phyloP scores from a whole-genome alignment of 192 early-diverging fungal genomes.

The Rhizophagus sp. region DNA sequence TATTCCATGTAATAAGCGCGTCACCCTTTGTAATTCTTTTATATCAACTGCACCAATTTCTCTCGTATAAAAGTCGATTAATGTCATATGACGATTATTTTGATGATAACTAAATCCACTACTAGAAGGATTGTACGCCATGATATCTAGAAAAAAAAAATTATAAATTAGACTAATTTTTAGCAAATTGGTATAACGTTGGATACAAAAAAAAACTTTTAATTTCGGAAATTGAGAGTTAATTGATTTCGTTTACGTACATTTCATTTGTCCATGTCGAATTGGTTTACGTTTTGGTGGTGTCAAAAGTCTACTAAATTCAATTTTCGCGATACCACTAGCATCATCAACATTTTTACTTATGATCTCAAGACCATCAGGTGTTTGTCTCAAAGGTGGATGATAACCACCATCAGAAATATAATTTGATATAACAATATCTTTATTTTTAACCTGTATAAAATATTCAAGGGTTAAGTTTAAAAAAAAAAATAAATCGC shows the following conservation, averaged over 20 bases:
- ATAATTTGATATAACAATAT: conserved; percentile 10
- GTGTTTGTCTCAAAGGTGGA: neutral
- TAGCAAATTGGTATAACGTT: too few relatives aligned
- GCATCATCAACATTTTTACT: too few relatives aligned
- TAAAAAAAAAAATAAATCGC: neutral
- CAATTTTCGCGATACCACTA: neutral
- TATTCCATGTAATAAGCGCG: conserved; percentile 15
- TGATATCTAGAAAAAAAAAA: conserved; percentile 1
- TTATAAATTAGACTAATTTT: too few relatives aligned
- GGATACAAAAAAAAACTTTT: too few relatives aligned
- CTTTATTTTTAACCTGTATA: conserved; percentile 7
- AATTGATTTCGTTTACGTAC: neutral
- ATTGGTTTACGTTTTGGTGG: conserved; percentile 3
- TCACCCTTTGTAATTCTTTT: neutral
- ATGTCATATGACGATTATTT: neutral
- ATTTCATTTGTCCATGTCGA: neutral
- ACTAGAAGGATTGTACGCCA: neutral
- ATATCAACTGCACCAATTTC: neutral
- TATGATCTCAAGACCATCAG: too few relatives aligned
- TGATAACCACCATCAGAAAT: neutral
- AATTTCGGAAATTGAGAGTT: neutral
- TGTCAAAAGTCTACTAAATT: neutral
- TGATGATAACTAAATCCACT: neutral
- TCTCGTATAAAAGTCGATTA: conserved; percentile 2
- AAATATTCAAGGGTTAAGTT: neutral